These are phyloP conservation scores for Hordeum vulgare DNA, from an alignment of 176 grass and related monocot species.

Conservation along the genomic window DNA sequence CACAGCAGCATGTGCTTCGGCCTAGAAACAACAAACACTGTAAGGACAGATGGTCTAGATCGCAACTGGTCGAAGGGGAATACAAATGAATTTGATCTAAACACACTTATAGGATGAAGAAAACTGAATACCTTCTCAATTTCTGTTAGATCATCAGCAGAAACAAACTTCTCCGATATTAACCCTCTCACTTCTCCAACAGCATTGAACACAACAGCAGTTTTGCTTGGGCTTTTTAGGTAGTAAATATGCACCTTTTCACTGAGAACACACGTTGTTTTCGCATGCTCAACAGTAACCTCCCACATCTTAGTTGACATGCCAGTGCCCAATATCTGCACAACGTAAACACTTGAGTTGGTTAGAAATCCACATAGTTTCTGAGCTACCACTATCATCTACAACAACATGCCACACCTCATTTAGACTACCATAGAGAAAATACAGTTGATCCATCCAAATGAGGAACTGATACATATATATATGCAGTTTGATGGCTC, in stretches of 20 bases:
- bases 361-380: conserved; percentile 21
- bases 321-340: conserved; percentile 87
- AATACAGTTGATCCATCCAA: background rate
- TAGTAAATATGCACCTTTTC: conserved; percentile 70
- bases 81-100: background rate
- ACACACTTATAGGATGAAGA: background rate
- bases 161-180: conserved; percentile 49
- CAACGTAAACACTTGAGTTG: conserved; percentile 20
- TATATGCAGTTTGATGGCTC: background rate
- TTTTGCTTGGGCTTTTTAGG: conserved; percentile 42
- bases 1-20: conserved; percentile 43
- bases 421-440: background rate
- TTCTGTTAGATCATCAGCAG: conserved; percentile 46
- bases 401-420: background rate
- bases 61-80: background rate
- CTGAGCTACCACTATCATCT: conserved; percentile 11
- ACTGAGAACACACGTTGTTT: conserved; percentile 50
- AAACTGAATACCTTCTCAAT: conserved; percentile 51
- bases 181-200: conserved; percentile 52
- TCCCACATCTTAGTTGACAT: conserved; percentile 97
- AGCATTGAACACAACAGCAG: conserved; percentile 62
- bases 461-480: background rate
- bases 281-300: conserved; percentile 65
- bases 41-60: background rate
- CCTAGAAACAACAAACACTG: conserved; percentile 36